phyloP scores from a whole-genome alignment of 1,139 yeast genomes.

The Blastobotrys aristatus region DNA sequence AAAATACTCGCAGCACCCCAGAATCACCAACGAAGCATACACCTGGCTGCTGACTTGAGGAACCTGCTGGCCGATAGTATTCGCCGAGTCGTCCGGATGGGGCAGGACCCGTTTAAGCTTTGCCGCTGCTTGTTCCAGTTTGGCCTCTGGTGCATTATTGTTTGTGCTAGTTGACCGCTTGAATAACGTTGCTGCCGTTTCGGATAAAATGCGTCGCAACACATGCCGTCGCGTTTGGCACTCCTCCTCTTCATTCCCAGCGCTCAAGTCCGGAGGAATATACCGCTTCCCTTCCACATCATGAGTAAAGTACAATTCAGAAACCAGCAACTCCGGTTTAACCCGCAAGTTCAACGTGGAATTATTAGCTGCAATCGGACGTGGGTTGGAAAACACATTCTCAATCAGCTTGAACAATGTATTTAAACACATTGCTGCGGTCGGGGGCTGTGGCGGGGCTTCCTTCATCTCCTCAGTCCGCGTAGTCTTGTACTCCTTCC shows the following conservation, averaged over 20 bases:
- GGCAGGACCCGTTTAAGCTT: neutral
- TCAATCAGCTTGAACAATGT: conserved; percentile 26
- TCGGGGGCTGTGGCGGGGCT: conserved; percentile 22
- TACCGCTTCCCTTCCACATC: conserved; percentile 40
- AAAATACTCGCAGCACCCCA: conserved; percentile 58
- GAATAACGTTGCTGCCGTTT: neutral
- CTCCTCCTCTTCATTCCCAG: neutral
- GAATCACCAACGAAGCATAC: conserved; percentile 39
- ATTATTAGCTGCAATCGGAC: conserved; percentile 26
- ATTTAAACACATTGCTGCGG: conserved; percentile 25
- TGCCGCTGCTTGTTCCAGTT: neutral
- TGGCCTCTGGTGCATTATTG: neutral
- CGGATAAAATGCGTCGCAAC: neutral
- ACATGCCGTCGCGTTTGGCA: neutral
- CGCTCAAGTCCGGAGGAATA: conserved; percentile 53
- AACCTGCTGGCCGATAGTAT: neutral
- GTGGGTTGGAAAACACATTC: conserved; percentile 26
- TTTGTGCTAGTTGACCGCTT: neutral
- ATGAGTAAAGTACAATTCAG: conserved; percentile 39
- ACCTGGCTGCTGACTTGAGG: conserved; percentile 8
- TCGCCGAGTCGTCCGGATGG: conserved; percentile 1
- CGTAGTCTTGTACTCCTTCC: conserved; percentile 19
- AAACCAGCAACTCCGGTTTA: conserved; percentile 48
- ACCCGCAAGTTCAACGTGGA: conserved; percentile 28
- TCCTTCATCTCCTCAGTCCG: conserved; percentile 26